phyloP scores from a whole-genome alignment of 257 asterid species.

The Salvia rosmarinus region DNA sequence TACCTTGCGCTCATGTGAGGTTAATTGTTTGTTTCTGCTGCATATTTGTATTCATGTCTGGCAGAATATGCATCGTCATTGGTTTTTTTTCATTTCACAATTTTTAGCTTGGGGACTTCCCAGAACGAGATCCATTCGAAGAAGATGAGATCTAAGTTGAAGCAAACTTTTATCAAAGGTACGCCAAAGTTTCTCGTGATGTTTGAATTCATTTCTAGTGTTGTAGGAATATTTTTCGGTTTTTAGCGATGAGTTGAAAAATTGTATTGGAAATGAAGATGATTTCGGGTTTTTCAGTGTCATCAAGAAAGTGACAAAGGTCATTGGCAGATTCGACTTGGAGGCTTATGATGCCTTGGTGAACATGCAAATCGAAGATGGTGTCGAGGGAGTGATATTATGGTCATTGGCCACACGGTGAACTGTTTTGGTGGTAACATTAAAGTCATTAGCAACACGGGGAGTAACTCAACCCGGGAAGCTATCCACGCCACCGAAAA shows the following conservation, averaged over 20 bases:
- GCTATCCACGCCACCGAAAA: conserved; percentile 93
- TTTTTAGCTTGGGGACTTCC: conserved; percentile 84
- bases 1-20: no score
- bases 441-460: conserved; percentile 90
- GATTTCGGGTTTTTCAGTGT: no score
- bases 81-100: background rate
- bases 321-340: conserved; percentile 88
- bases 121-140: conserved; percentile 88
- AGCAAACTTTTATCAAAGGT: background rate
- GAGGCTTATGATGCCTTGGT: conserved; percentile 85
- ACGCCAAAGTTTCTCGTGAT: background rate
- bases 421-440: conserved; percentile 84
- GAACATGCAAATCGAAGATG: conserved; percentile 79
- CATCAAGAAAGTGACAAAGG: no score
- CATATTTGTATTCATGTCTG: background rate
- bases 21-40: background rate
- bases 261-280: background rate
- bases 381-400: conserved; percentile 83
- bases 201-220: background rate
- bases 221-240: background rate
- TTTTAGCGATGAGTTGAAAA: background rate
- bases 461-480: conserved; percentile 94
- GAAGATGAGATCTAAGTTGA: conserved; percentile 75
- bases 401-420: conserved; percentile 97
- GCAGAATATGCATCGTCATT: background rate